phyloP scores from a whole-genome alignment of 1,284 basidiomycete species.

The Papiliotrema nemorosa region DNA sequence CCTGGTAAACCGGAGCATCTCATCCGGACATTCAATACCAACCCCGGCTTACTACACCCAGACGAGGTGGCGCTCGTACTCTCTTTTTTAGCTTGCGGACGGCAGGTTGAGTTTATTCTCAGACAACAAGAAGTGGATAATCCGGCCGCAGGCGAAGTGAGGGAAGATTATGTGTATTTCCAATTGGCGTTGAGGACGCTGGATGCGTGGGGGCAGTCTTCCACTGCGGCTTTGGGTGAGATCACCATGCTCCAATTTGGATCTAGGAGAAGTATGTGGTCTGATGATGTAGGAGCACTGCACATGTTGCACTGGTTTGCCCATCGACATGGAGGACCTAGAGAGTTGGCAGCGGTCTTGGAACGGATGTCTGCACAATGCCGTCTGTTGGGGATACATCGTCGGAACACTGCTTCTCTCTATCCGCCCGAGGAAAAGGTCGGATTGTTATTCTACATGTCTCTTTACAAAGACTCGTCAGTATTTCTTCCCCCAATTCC shows the following conservation, averaged over 20 bases:
- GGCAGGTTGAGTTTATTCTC: neutral
- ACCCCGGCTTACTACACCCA: neutral
- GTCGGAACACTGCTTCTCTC: neutral
- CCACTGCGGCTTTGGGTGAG: neutral
- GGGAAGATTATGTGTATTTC: neutral
- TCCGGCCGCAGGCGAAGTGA: neutral
- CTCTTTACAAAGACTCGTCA: slow-evolving; percentile 1
- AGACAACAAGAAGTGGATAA: too few species aligned
- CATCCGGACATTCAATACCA: neutral
- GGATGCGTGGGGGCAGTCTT: neutral
- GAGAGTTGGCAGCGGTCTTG: neutral
- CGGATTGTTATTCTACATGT: neutral
- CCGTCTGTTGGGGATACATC: neutral
- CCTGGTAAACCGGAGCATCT: neutral
- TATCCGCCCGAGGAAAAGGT: neutral
- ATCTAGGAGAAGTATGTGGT: too few species aligned
- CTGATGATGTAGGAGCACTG: neutral
- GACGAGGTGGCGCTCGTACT: slow-evolving; percentile 2
- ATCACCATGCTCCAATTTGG: too few species aligned
- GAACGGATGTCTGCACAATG: neutral
- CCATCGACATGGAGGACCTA: neutral
- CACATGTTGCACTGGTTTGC: slow-evolving; percentile 1
- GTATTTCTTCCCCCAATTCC: neutral
- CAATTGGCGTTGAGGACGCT: neutral
- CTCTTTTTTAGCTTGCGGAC: neutral